phyloP scores from a whole-genome alignment of 176 grass and related monocot species.

The Rhipidocladum racemiflorum region DNA sequence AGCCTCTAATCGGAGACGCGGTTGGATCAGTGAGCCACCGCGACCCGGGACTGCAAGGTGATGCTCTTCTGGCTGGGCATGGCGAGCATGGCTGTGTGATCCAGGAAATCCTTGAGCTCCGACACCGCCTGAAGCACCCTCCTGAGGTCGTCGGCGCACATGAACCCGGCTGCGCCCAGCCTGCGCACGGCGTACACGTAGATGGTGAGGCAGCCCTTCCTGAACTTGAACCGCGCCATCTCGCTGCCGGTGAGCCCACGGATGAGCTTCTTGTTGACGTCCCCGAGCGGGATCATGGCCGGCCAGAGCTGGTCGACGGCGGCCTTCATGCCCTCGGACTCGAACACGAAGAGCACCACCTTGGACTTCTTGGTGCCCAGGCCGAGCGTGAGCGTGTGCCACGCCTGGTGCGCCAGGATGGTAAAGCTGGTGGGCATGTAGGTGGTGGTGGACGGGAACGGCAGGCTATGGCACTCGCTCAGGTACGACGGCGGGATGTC shows the following conservation, averaged over 20 bases:
- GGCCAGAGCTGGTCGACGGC: constrained; percentile 91
- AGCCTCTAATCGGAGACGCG: not conserved
- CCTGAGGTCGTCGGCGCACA: constrained; percentile 72
- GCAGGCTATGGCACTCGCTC: constrained; percentile 80
- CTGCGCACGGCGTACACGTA: constrained; percentile 94
- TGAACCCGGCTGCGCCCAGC: constrained; percentile 78
- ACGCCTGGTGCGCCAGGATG: constrained; percentile 95
- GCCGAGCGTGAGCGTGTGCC: constrained; percentile 93
- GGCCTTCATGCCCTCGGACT: constrained; percentile 80
- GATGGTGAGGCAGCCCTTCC: constrained; percentile 93
- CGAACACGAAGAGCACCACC: constrained; percentile 86
- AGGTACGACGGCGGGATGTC: constrained; percentile 92
- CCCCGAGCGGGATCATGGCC: constrained; percentile 74
- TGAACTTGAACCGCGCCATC: constrained; percentile 96
- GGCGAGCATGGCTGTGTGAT: constrained; percentile 95
- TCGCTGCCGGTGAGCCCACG: constrained; percentile 79
- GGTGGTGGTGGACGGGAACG: constrained; percentile 78
- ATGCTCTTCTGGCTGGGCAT: constrained; percentile 91
- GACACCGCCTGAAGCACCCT: constrained; percentile 67
- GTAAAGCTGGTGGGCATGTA: constrained; percentile 98
- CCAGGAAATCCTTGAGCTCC: constrained; percentile 84
- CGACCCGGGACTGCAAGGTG: constrained; percentile 59
- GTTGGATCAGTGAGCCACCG: constrained; percentile 41
- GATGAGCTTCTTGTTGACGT: constrained; percentile 95
- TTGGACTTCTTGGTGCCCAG: constrained; percentile 98